A percentile compares a stretch with the other conserved stretches of the same genome.
phyloP scores from a whole-genome alignment of 176 grass and related monocot genomes.

The Carex myosuroides region DNA sequence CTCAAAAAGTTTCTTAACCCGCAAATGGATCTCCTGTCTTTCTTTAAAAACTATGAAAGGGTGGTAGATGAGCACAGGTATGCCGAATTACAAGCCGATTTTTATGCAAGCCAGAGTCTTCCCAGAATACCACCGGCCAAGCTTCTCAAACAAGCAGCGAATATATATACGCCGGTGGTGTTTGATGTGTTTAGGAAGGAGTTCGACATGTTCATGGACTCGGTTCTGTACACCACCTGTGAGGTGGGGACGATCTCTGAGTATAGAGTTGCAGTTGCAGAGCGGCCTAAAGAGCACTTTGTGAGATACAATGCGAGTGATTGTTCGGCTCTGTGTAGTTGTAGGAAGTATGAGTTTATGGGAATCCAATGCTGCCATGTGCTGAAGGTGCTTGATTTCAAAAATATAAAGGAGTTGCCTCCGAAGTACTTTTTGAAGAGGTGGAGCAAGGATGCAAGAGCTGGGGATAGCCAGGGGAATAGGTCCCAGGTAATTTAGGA shows the following conservation, averaged over 20 bases:
- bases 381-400: conserved; percentile 88
- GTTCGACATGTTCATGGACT: conserved; percentile 99
- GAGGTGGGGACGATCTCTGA: conserved; percentile 60
- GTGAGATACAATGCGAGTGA: conserved; percentile 83
- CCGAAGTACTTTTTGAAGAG: conserved; percentile 79
- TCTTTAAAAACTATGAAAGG: conserved; percentile 97
- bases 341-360: conserved; percentile 92
- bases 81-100: conserved; percentile 94
- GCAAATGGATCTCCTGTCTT: conserved; percentile 80
- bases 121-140: conserved; percentile 96
- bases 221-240: conserved; percentile 66
- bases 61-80: conserved; percentile 92
- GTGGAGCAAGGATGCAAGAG: conserved; percentile 92
- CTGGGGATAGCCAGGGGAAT: conserved; percentile 42
- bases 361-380: conserved; percentile 94
- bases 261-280: conserved; percentile 76
- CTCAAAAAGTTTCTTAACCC: conserved; percentile 86
- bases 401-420: conserved; percentile 98
- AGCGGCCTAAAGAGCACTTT: conserved; percentile 77
- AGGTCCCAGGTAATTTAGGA: conserved; percentile 23
- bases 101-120: conserved; percentile 97
- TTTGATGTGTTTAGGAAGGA: conserved; percentile 97
- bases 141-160: conserved; percentile 86
- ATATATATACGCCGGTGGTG: conserved; percentile 93
- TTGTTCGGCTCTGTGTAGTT: conserved; percentile 78